These are phyloP conservation scores for Candida morakotiae DNA, from an alignment of 805 yeast species.

Conservation along the genomic window DNA sequence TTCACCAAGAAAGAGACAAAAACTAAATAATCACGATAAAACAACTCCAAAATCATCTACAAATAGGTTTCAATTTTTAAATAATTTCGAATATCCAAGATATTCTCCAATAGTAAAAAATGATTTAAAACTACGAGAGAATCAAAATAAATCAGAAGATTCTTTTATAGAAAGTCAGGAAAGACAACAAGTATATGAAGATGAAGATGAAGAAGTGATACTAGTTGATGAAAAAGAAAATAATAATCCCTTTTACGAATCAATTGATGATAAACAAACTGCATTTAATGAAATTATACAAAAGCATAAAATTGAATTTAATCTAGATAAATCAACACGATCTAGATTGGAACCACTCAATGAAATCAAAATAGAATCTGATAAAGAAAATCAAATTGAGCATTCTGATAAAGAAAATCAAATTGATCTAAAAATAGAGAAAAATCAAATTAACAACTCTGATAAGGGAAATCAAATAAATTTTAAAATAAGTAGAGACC, in stretches of 20 bases:
- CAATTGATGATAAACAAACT: neutral
- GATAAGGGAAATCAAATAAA: no score
- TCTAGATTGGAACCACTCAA: no score
- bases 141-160: no score
- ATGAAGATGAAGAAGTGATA: neutral
- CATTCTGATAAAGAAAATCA: no score
- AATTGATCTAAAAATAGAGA: no score
- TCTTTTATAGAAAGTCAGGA: neutral
- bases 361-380: no score
- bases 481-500: neutral
- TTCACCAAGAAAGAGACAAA: constrained; percentile 32
- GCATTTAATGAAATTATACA: no score
- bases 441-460: no score
- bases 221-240: constrained; percentile 3
- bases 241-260: neutral
- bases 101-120: neutral
- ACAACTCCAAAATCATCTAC: neutral
- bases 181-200: neutral
- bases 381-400: no score
- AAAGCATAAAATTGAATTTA: no score
- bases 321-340: no score
- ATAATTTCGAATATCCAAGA: neutral
- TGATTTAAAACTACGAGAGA: neutral
- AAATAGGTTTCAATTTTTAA: neutral
- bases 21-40: constrained; percentile 11